Conservation (phyloP, 495 filamentous ascomycete species). For the Daldinia bambusicola region DNA sequence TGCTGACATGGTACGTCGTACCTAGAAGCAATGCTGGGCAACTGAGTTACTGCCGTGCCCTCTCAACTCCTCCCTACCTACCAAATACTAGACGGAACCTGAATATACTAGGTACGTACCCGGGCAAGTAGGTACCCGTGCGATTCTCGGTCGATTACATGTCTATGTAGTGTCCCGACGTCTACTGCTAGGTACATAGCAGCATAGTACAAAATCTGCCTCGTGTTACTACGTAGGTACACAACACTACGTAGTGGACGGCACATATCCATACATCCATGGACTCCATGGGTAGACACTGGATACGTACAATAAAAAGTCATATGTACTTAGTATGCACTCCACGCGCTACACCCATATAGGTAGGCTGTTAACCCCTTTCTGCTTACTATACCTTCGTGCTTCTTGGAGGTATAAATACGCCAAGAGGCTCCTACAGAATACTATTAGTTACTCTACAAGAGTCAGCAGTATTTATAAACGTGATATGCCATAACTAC, state of each 20-base stretch:
- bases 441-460: constrained; percentile 19
- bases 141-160: constrained; percentile 30
- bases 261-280: not conserved
- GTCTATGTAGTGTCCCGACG: constrained; percentile 13
- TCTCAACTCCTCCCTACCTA: not conserved
- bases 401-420: constrained; percentile 20
- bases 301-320: not conserved
- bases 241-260: not conserved
- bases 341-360: constrained; percentile 11
- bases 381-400: constrained; percentile 43
- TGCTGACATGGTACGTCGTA: not conserved
- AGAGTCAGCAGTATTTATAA: constrained; percentile 31
- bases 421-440: constrained; percentile 24
- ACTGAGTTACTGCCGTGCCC: constrained; percentile 3
- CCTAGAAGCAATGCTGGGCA: not conserved
- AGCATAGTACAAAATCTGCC: constrained; percentile 4
- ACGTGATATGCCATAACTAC: constrained; percentile 37
- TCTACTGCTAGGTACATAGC: not conserved
- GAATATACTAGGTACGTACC: constrained; percentile 3
- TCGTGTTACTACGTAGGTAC: constrained; percentile 2
- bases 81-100: not conserved
- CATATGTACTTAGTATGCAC: constrained; percentile 19
- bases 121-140: constrained; percentile 3
- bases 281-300: too few relatives aligned
- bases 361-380: constrained; percentile 37